Conservation (phyloP, 2,329 filamentous ascomycete genomes). For the Calonectria hawksworthii region DNA sequence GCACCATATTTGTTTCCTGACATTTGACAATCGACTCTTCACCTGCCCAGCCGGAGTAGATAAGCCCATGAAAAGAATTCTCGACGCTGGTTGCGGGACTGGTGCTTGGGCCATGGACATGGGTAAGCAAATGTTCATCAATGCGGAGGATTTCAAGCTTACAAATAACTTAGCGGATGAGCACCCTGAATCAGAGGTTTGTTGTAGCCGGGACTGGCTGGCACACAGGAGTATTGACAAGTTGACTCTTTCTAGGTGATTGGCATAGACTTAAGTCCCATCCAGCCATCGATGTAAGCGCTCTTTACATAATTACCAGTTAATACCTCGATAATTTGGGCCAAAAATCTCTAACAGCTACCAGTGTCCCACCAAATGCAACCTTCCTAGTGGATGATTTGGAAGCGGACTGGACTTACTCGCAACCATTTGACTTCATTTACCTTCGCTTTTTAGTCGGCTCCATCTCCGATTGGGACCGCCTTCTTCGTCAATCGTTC, state of each 20-base stretch:
- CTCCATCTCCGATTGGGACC: constrained; percentile 14
- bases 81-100: constrained; percentile 18
- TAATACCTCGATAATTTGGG: neutral
- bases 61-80: constrained; percentile 3
- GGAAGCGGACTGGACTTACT: constrained; percentile 15
- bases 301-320: neutral
- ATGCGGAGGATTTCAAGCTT: neutral
- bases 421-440: constrained; percentile 15
- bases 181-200: constrained; percentile 16
- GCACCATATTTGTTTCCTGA: constrained; percentile 18
- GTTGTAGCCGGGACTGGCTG: neutral
- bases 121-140: neutral
- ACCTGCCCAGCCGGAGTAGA: constrained; percentile 7
- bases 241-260: constrained; percentile 1
- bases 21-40: constrained; percentile 18
- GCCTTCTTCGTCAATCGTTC: neutral
- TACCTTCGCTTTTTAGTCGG: constrained; percentile 21
- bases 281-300: constrained; percentile 19
- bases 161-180: constrained; percentile 10
- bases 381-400: constrained; percentile 12
- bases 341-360: neutral
- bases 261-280: constrained; percentile 18
- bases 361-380: constrained; percentile 5
- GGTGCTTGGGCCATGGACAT: constrained; percentile 15
- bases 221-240: no score